Evolutionary conservation across 192 early-diverging fungal species (phyloP), one percentile per base, ranked within the genome.

Genomic region (Coemansia sp.): DNA sequence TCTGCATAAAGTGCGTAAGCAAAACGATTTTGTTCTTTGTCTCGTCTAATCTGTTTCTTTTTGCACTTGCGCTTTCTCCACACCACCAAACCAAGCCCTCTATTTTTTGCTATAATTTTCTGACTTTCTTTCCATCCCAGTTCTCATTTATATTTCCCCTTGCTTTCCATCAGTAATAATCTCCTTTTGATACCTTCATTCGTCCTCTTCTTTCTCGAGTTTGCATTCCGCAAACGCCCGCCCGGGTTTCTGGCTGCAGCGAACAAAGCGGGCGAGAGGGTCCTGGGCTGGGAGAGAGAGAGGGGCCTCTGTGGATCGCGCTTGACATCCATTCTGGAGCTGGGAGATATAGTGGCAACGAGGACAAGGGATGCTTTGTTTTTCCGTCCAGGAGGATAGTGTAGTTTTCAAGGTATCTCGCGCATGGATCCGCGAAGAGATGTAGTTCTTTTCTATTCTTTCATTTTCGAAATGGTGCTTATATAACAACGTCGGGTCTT

Each of bases 1-100:
- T 72, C 78, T 60, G 78, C 78, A 55, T 81, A 81, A 57, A 35
- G 55, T 13, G 34, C 55, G 33, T 33, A 9, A 57, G 55, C 55
- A 35, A 57, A 57, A 33, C 11, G n/a, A 9, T 13, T 54, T 33
- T 36, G 33, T 35, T 57, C 55, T 36, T 19, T 57, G 34, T 36
- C 19, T 57, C 22, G 36, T 57, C 34, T 57, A 57, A 57, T 57
- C 34, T 57, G 55, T 57, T 57, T 57, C 33, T 20, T 57, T 57
- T 57, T 57, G 55, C 55, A 57, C 55, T 65, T 69, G 55, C 55
- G 49, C 53, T 60, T 43, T 65, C 22, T 19, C 45, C 19, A 19
- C 45, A 40, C 42, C 42, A 45, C 42, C 11, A 45, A 52, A 19
- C 23, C 49, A 40, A 8, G 1, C 38, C 38, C 38, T 5, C 22